Conservation (phyloP, 805 yeast genomes). For the Pichia kluyveri region DNA sequence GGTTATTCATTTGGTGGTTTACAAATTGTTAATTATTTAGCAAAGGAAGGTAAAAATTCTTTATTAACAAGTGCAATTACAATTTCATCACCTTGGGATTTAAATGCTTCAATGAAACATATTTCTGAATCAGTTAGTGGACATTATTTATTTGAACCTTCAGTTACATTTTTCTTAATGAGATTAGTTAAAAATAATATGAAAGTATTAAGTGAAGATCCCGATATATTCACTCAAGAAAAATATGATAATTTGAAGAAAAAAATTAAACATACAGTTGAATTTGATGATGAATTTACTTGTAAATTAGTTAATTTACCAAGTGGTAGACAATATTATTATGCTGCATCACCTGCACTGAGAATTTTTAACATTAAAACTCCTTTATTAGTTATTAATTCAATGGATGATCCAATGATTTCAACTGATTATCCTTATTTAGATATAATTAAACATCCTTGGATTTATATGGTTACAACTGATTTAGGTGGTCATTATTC, state of each 20-base stretch:
- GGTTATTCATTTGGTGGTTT: slow-evolving; percentile 74
- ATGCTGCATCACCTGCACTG: slow-evolving; percentile 54
- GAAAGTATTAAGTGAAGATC: slow-evolving; percentile 24
- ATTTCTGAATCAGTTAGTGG: slow-evolving; percentile 32
- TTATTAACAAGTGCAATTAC: slow-evolving; percentile 50
- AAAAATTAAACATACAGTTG: slow-evolving; percentile 32
- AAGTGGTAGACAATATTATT: slow-evolving; percentile 52
- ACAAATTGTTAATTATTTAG: slow-evolving; percentile 56
- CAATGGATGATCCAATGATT: slow-evolving; percentile 63
- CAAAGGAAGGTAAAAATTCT: slow-evolving; percentile 49
- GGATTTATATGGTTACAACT: slow-evolving; percentile 45
- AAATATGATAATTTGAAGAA: slow-evolving; percentile 26
- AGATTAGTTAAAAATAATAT: slow-evolving; percentile 38
- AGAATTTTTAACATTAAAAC: slow-evolving; percentile 47
- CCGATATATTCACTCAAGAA: slow-evolving; percentile 20
- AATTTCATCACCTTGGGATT: slow-evolving; percentile 68
- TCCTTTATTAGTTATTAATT: slow-evolving; percentile 52
- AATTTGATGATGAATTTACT: slow-evolving; percentile 58
- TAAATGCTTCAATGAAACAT: slow-evolving; percentile 43
- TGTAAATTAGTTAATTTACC: slow-evolving; percentile 55
- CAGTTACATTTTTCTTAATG: slow-evolving; percentile 31
- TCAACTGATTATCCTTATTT: slow-evolving; percentile 41
- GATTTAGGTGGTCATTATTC: slow-evolving; percentile 70
- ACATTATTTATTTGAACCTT: slow-evolving; percentile 31
- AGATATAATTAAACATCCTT: slow-evolving; percentile 49